Evolutionary conservation across 345 rosid genomes (phyloP).

Genomic region (Rhodamnia rubescens): DNA sequence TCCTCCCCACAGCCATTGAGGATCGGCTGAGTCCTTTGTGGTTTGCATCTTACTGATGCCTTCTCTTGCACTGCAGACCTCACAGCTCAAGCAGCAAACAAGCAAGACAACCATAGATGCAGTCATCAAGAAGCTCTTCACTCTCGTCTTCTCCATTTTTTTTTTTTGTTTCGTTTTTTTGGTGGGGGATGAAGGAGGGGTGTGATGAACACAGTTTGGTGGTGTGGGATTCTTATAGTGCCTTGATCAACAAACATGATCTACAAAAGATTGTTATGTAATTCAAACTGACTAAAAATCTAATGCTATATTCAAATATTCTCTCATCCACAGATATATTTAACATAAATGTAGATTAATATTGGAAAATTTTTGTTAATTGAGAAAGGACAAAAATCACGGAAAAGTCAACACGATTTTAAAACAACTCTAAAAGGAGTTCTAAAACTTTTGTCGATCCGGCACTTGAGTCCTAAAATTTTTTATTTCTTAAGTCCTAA

Average conservation of each 20-base stretch:
- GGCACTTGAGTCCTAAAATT: background rate
- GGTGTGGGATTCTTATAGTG: background rate
- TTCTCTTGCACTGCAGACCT: background rate
- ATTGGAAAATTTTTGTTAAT: background rate
- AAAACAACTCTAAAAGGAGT: background rate
- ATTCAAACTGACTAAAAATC: background rate
- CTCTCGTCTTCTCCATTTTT: background rate
- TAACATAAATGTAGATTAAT: background rate
- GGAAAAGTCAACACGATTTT: background rate
- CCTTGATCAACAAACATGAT: background rate
- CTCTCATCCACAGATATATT: background rate
- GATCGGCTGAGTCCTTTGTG: background rate
- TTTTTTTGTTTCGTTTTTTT: background rate
- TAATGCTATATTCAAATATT: background rate
- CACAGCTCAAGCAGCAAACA: background rate
- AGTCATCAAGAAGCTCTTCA: background rate
- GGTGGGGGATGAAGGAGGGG: background rate
- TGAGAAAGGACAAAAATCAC: background rate
- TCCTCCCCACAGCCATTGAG: background rate
- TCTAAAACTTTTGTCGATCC: background rate
- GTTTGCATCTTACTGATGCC: background rate
- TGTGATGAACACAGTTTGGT: background rate
- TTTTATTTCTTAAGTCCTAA: background rate
- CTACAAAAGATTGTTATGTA: background rate
- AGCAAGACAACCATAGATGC: background rate